Conservation (phyloP, 1,139 yeast species). For the Suhomyces anneliseae region DNA sequence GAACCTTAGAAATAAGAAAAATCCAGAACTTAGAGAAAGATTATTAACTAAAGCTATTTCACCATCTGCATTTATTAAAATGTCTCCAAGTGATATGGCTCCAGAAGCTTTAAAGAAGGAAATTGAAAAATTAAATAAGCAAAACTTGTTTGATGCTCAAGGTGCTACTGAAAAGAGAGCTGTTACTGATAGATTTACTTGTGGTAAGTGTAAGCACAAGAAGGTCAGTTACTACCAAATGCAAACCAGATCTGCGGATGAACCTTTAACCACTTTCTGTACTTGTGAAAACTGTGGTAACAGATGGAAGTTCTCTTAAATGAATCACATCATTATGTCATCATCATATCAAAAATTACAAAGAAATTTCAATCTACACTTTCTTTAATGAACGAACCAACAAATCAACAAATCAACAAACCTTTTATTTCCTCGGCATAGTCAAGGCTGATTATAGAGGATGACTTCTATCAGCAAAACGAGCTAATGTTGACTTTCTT, state of each 20-base stretch:
- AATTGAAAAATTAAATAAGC: conserved; percentile 79
- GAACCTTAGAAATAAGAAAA: conserved; percentile 85
- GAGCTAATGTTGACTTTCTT: no score
- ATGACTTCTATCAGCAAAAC: no score
- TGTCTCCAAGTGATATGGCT: conserved; percentile 93
- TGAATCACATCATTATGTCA: not conserved
- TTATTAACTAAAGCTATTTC: conserved; percentile 64
- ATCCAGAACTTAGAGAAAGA: conserved; percentile 76
- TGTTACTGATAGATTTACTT: conserved; percentile 91
- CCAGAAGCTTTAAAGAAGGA: conserved; percentile 86
- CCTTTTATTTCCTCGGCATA: no score
- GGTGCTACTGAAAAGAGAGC: conserved; percentile 98
- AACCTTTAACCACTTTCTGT: conserved; percentile 96
- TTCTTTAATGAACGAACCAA: no score
- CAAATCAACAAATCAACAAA: no score
- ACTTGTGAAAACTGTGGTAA: conserved; percentile 97
- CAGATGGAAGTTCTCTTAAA: conserved; percentile 87
- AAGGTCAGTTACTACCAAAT: conserved; percentile 95
- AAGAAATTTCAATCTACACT: no score
- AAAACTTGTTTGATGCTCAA: conserved; percentile 93
- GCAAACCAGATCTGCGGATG: conserved; percentile 98
- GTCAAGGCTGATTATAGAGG: no score
- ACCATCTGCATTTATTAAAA: conserved; percentile 65
- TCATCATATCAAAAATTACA: no score
- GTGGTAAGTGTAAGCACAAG: conserved; percentile 97